A percentile compares a stretch with the other conserved stretches of the same genome.
Evolutionary conservation across 225 moss, liverwort and hornwort species (phyloP).

Genomic region (Pleurozium schreberi): DNA sequence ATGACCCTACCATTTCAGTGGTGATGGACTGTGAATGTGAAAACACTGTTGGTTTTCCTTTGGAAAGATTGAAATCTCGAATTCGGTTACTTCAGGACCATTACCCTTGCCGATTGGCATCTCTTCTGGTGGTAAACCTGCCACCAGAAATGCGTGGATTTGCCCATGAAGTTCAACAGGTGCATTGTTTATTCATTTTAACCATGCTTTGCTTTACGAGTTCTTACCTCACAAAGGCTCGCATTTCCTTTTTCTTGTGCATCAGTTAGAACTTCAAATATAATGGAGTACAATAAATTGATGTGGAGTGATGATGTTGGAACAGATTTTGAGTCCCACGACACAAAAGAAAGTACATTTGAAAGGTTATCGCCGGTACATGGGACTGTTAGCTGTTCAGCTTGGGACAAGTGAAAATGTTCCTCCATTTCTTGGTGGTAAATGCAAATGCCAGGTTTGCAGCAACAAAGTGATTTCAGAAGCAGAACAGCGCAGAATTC

Average conservation of each 20-base stretch:
- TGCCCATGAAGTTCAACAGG: constrained; percentile 73
- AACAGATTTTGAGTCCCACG: constrained; percentile 54
- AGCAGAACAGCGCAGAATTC: constrained; percentile 13
- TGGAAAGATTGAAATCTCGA: constrained; percentile 80
- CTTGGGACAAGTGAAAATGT: constrained; percentile 53
- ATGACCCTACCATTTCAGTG: constrained; percentile 74
- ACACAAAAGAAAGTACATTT: constrained; percentile 69
- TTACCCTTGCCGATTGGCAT: constrained; percentile 74
- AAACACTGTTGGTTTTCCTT: constrained; percentile 64
- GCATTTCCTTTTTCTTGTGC: neutral
- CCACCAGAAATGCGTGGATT: constrained; percentile 78
- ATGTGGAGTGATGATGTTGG: neutral
- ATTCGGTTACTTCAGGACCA: constrained; percentile 83
- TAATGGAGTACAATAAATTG: neutral
- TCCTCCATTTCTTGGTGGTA: constrained; percentile 65
- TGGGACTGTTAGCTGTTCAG: constrained; percentile 37
- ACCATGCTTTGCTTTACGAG: neutral
- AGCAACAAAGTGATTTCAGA: constrained; percentile 18
- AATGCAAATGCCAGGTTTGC: constrained; percentile 72
- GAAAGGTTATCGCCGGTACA: constrained; percentile 62
- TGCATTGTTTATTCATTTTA: neutral
- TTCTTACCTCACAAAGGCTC: neutral
- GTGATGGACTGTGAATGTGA: constrained; percentile 92
- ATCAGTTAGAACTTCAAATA: neutral
- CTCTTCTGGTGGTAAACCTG: constrained; percentile 73